Percentiles rank a stretch among this genome's conserved stretches.
phyloP scores from a whole-genome alignment of 768 basidiomycete species.

The Scleroderma bovista region DNA sequence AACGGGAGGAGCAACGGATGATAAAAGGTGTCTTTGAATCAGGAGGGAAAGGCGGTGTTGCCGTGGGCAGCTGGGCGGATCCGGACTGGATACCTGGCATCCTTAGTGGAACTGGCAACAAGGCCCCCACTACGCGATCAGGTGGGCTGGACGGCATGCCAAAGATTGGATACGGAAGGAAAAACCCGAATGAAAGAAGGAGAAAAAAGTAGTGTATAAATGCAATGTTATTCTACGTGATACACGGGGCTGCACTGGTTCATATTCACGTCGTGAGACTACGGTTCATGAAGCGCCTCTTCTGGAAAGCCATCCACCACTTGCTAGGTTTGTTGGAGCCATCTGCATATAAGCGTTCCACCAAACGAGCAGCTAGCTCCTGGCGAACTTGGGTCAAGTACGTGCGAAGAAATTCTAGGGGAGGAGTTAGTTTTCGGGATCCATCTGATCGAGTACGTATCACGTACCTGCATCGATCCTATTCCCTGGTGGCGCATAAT shows the following conservation, averaged over 20 bases:
- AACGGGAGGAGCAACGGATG: slow-evolving; percentile 68
- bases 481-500: slow-evolving; percentile 77
- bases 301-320: slow-evolving; percentile 99
- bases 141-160: slow-evolving; percentile 68
- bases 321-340: slow-evolving; percentile 95
- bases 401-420: slow-evolving; percentile 76
- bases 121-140: slow-evolving; percentile 52
- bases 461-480: slow-evolving; percentile 75
- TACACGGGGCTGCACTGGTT: slow-evolving; percentile 6
- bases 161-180: slow-evolving; percentile 78
- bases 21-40: slow-evolving; percentile 54
- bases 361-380: slow-evolving; percentile 81
- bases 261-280: slow-evolving; percentile 59
- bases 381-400: slow-evolving; percentile 93
- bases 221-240: slow-evolving; percentile 12
- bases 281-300: slow-evolving; percentile 93
- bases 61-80: slow-evolving; percentile 84
- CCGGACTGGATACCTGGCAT: slow-evolving; percentile 92
- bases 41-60: slow-evolving; percentile 44
- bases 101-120: slow-evolving; percentile 62
- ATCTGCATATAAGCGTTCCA: slow-evolving; percentile 87
- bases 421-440: slow-evolving; percentile 7
- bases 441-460: background rate
- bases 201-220: slow-evolving; percentile 33
- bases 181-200: slow-evolving; percentile 82